These are phyloP conservation scores for Punica granatum DNA, from an alignment of 345 rosid species.

Conservation along the genomic window DNA sequence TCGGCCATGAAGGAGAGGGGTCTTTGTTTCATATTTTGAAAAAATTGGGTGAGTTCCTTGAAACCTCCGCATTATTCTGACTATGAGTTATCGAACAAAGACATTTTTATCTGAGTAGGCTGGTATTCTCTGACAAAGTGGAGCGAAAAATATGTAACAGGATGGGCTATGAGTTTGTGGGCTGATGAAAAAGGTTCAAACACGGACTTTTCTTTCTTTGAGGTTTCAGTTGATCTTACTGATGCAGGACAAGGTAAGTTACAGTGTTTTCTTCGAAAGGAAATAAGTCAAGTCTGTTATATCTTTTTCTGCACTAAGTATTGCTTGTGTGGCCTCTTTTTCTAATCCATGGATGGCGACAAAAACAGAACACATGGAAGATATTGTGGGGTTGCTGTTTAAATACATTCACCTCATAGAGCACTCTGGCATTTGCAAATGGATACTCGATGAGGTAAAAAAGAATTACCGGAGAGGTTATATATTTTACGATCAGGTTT, in stretches of 20 bases:
- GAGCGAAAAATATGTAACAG: constrained; percentile 27
- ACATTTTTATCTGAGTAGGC: background rate
- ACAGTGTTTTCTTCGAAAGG: background rate
- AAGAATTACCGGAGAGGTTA: background rate
- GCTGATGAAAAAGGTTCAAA: constrained; percentile 53
- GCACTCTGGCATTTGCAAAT: constrained; percentile 67
- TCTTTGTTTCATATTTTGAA: constrained; percentile 72
- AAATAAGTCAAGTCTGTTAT: background rate
- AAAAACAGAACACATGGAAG: constrained; percentile 73
- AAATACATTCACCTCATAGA: constrained; percentile 66
- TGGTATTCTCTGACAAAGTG: background rate
- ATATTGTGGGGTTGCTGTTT: constrained; percentile 66
- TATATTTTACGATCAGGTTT: background rate
- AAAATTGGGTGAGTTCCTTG: constrained; percentile 47
- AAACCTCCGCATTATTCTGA: constrained; percentile 7
- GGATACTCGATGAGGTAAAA: constrained; percentile 95
- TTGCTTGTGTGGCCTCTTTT: constrained; percentile 15
- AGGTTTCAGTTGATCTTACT: constrained; percentile 54
- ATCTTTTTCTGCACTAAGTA: background rate
- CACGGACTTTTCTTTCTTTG: constrained; percentile 58
- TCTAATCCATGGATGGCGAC: constrained; percentile 10
- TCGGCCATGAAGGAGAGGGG: constrained; percentile 91
- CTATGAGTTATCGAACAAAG: background rate
- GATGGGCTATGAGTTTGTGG: constrained; percentile 65
- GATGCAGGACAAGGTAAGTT: constrained; percentile 80